Evolutionary conservation across 83 land plant genomes (phyloP), one percentile per base, ranked within the genome.

Genomic region (Picea abies): DNA sequence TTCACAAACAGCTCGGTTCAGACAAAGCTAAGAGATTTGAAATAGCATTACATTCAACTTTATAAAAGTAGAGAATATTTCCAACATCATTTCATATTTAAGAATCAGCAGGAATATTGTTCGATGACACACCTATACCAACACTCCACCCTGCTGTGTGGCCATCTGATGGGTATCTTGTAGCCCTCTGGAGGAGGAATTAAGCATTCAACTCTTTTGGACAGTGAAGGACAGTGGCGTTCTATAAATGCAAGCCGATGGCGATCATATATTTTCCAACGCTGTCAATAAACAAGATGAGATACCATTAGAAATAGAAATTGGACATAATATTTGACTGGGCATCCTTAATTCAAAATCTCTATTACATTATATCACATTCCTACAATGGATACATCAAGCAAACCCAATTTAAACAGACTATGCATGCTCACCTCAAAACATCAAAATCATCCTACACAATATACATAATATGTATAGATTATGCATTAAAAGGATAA

Each of bases 101-200:
- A 56, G 14, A 56, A 56, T 15, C 16, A 14, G 60, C 16, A 56
- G 17, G 16, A 56, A 32, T 32, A 35, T 70, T 19, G 22, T 70
- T 35, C 37, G 73, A 70, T 8, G 63, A 26, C 60, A 41, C 77
- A 90, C 91, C 80, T 85, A 83, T 87, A 90, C 91, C 91, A 90
- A 29, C 87, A 88, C 39, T 90, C 87, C 39, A 85, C 83, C 60
- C 76, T 71, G 78, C 91, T 90, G 63, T 80, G 76, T 23, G 91
- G 91, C 91, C 91, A 90, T 23, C 56, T 61, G 32, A 90, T 85
- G 22, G 91, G 85, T 9, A 79, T 52, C 75, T 90, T 84, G 83
- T 90, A 90, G 68, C 91, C 91, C 35, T 72, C 78, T 39, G 91
- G 91, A 3, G 91, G 90, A 61, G 90, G 90, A 26, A 87, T 76